phyloP scores from a whole-genome alignment of 2,329 filamentous ascomycete genomes.

The Xylaria sp. region DNA sequence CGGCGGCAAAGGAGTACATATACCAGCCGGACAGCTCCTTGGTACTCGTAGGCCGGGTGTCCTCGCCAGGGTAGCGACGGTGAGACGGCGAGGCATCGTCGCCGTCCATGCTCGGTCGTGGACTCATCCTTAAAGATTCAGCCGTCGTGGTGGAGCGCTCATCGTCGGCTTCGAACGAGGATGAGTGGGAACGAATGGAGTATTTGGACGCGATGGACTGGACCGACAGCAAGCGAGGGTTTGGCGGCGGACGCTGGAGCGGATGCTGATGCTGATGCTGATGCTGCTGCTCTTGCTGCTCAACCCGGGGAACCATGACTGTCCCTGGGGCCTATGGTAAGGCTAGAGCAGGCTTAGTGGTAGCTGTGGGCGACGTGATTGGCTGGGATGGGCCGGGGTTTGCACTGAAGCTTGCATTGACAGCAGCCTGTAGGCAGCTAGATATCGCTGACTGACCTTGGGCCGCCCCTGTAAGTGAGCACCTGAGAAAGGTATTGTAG shows the following conservation, averaged over 20 bases:
- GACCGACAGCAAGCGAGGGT: slow-evolving; percentile 61
- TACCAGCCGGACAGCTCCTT: slow-evolving; percentile 96
- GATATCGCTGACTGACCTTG: neutral
- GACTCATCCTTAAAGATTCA: slow-evolving; percentile 54
- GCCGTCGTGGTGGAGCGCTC: slow-evolving; percentile 64
- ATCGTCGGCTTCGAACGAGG: slow-evolving; percentile 76
- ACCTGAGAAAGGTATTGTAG: neutral
- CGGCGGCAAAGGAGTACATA: slow-evolving; percentile 93
- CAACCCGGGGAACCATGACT: slow-evolving; percentile 53
- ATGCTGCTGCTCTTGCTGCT: slow-evolving; percentile 35
- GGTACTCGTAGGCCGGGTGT: slow-evolving; percentile 85
- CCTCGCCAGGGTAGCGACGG: slow-evolving; percentile 81
- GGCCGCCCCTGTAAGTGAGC: neutral
- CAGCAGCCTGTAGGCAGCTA: neutral
- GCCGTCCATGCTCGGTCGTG: slow-evolving; percentile 52
- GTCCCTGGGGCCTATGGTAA: neutral
- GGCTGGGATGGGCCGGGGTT: slow-evolving; percentile 15
- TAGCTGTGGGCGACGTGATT: slow-evolving; percentile 25
- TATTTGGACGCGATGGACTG: slow-evolving; percentile 64
- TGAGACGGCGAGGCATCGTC: slow-evolving; percentile 50
- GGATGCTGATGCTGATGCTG: slow-evolving; percentile 29
- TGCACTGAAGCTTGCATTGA: slow-evolving; percentile 11
- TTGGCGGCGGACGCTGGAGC: slow-evolving; percentile 53
- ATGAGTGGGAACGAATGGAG: slow-evolving; percentile 69
- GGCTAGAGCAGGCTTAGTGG: slow-evolving; percentile 13